Base-by-base conservation (phyloP, 805 yeast species). In the Saccharomycopsis fibuligera region DNA sequence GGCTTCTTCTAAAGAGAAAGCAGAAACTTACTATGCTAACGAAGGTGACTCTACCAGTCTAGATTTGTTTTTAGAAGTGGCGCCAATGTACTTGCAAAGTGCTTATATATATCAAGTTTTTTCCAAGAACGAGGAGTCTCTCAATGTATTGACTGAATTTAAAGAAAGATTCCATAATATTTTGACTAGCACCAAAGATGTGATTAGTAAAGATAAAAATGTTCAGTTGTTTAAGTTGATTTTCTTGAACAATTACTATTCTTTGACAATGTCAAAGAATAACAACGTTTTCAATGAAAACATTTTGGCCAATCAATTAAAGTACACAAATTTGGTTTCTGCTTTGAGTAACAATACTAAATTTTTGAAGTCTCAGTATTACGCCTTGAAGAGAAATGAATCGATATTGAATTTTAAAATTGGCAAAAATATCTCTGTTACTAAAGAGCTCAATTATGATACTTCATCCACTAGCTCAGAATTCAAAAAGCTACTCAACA, bases 11-110 rank as follows among this genome's bases (percentile, higher is more conserved):
- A 62, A 69, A 24, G 49, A 59, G 1, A 54, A 68, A 44, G 74
- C 75, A 23, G 68, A 66, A 21, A 57, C 56, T 9, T 76, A 68
- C 39, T 66, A 68, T 41, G 60, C 62, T 17, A 62, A 64, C 38
- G 64, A 63, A 25, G 71, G 68, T 9, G n/a, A n/a, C n/a, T 17
- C 17, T 17, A 36, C 40, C 36, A 12, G 25, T 4, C 14, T 42
- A 17, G 86, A 81, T 52, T 67, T 68, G 54, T 54, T 65, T 9
- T 55, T 60, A 33, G 87, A 81, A 58, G 58, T 77, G n/a, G 68
- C 75, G 27, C 84, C 91, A 22, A 82, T 85, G 35, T 62, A 73
- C 49, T 60, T 83, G 40, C 83, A 85, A 55, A 68, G 68, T 37
- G 78, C 87, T 2, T 83, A 74, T 57, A 72, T 81, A 17, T 62